Evolutionary conservation across 768 basidiomycete genomes (phyloP).

Genomic region (Cystobasidium tubakii): DNA sequence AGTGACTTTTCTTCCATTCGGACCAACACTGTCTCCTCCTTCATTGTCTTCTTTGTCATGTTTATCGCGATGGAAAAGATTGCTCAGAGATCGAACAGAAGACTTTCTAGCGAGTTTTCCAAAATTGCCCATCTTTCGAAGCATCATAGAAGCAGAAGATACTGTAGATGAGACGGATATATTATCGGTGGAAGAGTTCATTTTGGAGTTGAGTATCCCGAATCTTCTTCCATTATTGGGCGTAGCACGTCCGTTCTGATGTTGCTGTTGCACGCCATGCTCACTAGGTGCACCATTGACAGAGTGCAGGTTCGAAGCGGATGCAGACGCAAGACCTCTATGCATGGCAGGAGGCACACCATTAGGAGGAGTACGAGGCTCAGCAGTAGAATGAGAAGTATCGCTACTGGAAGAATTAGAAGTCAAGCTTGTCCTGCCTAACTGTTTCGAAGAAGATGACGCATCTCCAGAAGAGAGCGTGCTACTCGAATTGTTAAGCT

Average conservation of each 20-base stretch:
- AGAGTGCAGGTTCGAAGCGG: constrained; percentile 17
- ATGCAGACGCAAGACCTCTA: background rate
- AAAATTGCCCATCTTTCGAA: constrained; percentile 83
- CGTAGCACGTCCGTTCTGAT: background rate
- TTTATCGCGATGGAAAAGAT: constrained; percentile 76
- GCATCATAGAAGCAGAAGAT: constrained; percentile 90
- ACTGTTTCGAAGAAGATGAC: background rate
- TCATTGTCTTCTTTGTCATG: constrained; percentile 53
- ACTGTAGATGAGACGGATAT: constrained; percentile 92
- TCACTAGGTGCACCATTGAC: background rate
- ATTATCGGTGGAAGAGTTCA: constrained; percentile 86
- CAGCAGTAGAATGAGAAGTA: constrained; percentile 33
- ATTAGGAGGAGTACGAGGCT: constrained; percentile 38
- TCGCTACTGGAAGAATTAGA: constrained; percentile 26
- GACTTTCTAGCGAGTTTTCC: constrained; percentile 82
- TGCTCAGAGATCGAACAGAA: constrained; percentile 82
- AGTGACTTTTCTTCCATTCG: constrained; percentile 15
- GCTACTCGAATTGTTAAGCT: constrained; percentile 9
- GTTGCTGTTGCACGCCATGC: constrained; percentile 50
- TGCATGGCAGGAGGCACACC: constrained; percentile 12
- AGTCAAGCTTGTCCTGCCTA: constrained; percentile 32
- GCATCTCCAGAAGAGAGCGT: constrained; percentile 4
- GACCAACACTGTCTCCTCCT: background rate
- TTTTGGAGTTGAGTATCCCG: constrained; percentile 77
- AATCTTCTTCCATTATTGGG: constrained; percentile 41